Base-by-base conservation (phyloP, 2,329 filamentous ascomycete genomes). In the Karstenula rhodostoma region DNA sequence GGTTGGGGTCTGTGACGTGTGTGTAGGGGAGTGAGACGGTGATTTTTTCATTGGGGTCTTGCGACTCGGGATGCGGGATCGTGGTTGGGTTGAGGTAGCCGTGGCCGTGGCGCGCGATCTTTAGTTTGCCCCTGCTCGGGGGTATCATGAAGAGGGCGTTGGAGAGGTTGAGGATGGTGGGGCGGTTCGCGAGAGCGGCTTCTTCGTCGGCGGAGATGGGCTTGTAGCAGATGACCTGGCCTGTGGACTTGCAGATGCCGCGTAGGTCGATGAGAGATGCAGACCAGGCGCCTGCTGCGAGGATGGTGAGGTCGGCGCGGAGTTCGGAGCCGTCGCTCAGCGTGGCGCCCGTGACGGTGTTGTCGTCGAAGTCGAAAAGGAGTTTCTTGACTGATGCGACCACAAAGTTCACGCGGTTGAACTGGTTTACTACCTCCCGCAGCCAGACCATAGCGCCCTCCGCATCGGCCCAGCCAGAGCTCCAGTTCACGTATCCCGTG, bases 261-360 rank as follows among this genome's bases (percentile, higher is more conserved):
- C 89, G 83, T 0, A 97, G 82, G 76, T 97, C 91, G 58, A 97
- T 80, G 23, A 97, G 83, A 1, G 86, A 84, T 2, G 89, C 86
- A 2, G 91, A 92, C 94, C 94, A 98, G 4, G 94, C 93, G 17
- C 94, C 94, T 0, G 93, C 89, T 0, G 94, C 93, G 2, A 96
- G 84, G 57, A 97, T 83, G 35, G 91, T 89, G 8, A 96, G 83
- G 60, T 92, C 90, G 1, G 90, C 91, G 4, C 78, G 79, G 7
- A 92, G 65, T 10, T 73, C 79, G 7, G 76, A 76, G 1, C 83
- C 84, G 62, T 85, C 79, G 1, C 71, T 69, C 12, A 91, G 78
- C n/a, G 79, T 82, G 23, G 82, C 90, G 35, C 91, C 91, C 0
- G 83, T 81, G n/a, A 87, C 79, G 27, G 66, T 67, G 49, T 67